Base-by-base conservation (phyloP, 192 early-diverging fungal genomes). In the Funneliformis geosporum region DNA sequence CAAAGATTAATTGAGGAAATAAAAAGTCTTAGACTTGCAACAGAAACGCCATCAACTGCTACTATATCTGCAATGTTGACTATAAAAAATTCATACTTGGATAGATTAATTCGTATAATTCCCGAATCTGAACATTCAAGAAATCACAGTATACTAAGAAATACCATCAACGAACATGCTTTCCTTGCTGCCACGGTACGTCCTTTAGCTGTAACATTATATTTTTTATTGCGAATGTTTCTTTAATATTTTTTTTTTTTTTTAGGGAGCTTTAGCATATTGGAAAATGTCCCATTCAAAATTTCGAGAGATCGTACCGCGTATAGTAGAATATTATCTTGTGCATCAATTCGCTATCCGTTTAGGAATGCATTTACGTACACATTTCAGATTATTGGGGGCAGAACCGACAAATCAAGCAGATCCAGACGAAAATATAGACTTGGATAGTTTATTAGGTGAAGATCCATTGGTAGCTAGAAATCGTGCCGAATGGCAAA, bases 141-240 rank as follows among this genome's bases (percentile, higher is more conserved):
- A 28, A 23, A 64, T 27, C n/a, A 64, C 11, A 27, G 23, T 27
- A 2, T 27, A 10, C 25, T 64, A 64, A 27, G 2, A 64, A 27
- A 9, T 28, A 64, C 25, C 8, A 64, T 27, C 3, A 28, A 8
- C 5, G 62, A 64, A 27, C 62, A 64, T 2, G 62, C 62, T 64
- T 64, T 64, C 11, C 62, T 64, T 64, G 62, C 62, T 28, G 62
- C 62, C 2, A 64, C 62, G n/a, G 62, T 64, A 64, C 8, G 11
- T 23, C 0, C 12, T 60, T 23, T 60, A 60, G 12, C 12, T n/a
- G n/a, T 62, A 62, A 25, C 25, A 27, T 5, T 62, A 25, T 33
- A 3, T 25, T 62, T 18, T 25, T 28, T 60, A 2, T 60, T 14
- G 16, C 25, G 21, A 62, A 11, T 62, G 33, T 33, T 27, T 25